phyloP scores from a whole-genome alignment of 305 asterid species.

The Rubia occidens region DNA sequence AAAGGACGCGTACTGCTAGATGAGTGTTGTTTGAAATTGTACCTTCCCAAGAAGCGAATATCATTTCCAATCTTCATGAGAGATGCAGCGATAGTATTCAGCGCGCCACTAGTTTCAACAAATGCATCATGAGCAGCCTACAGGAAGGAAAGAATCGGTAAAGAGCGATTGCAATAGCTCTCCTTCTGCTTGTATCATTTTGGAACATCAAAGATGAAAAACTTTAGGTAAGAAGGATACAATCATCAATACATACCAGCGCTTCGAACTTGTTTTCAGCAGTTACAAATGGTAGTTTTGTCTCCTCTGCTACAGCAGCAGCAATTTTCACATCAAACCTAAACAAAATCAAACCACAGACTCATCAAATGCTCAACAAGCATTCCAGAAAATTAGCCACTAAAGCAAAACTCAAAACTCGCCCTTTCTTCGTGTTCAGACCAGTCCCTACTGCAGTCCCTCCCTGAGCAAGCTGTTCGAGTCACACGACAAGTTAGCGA shows the following conservation, averaged over 20 bases:
- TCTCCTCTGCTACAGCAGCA: slow-evolving; percentile 80
- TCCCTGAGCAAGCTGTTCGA: slow-evolving; percentile 86
- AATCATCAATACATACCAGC: slow-evolving; percentile 56
- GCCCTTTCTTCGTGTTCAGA: slow-evolving; percentile 89
- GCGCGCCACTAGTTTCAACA: slow-evolving; percentile 85
- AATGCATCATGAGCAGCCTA: slow-evolving; percentile 98
- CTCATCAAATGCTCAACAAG: neutral
- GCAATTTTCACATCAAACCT: slow-evolving; percentile 36
- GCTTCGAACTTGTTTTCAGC: slow-evolving; percentile 99
- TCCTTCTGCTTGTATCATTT: neutral
- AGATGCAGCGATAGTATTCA: slow-evolving; percentile 75
- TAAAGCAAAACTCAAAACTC: slow-evolving; percentile 12
- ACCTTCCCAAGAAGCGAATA: slow-evolving; percentile 96
- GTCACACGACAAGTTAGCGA: slow-evolving; percentile 17
- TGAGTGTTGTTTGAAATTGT: slow-evolving; percentile 13
- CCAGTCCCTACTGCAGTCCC: slow-evolving; percentile 98
- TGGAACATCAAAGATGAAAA: neutral
- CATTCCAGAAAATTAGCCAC: neutral
- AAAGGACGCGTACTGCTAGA: too few relatives aligned
- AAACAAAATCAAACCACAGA: neutral
- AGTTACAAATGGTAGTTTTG: slow-evolving; percentile 85
- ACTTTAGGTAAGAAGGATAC: slow-evolving; percentile 31
- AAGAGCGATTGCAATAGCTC: too few relatives aligned
- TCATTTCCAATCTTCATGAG: slow-evolving; percentile 96
- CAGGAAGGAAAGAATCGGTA: slow-evolving; percentile 9